Conservation (phyloP, 1,284 basidiomycete genomes). For the Cerioporus squamosus region DNA sequence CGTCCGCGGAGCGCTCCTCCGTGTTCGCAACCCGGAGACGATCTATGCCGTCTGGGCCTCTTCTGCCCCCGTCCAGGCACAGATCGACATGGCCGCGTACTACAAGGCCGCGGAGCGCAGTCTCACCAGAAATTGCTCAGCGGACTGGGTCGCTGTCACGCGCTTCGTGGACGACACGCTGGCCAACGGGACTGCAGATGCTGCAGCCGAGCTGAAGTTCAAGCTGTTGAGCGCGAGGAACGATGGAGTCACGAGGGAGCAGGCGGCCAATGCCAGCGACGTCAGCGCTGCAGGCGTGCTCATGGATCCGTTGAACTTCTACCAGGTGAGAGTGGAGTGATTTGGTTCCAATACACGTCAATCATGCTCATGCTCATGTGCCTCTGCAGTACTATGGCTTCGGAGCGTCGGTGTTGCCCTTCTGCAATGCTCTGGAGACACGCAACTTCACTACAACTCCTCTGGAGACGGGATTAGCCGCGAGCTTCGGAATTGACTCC, state of each 20-base stretch:
- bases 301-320: slow-evolving; percentile 53
- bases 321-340: slow-evolving; percentile 41
- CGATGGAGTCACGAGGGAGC: slow-evolving; percentile 39
- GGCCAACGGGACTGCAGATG: slow-evolving; percentile 37
- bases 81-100: slow-evolving; percentile 55
- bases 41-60: slow-evolving; percentile 55
- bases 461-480: slow-evolving; percentile 42
- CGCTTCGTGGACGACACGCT: slow-evolving; percentile 47
- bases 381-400: slow-evolving; percentile 49
- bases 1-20: slow-evolving; percentile 43
- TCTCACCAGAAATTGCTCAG: slow-evolving; percentile 54
- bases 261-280: slow-evolving; percentile 42
- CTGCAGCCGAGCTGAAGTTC: slow-evolving; percentile 44
- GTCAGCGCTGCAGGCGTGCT: slow-evolving; percentile 46
- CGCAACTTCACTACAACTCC: slow-evolving; percentile 44
- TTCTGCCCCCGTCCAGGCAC: slow-evolving; percentile 53
- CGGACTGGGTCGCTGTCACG: slow-evolving; percentile 55
- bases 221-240: slow-evolving; percentile 44
- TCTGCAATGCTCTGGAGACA: slow-evolving; percentile 53
- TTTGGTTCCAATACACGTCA: too few species aligned
- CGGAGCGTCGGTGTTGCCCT: slow-evolving; percentile 46
- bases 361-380: not conserved
- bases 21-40: slow-evolving; percentile 48
- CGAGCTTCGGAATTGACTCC: slow-evolving; percentile 36
- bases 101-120: slow-evolving; percentile 54